Base-by-base conservation (phyloP, 2,329 filamentous ascomycete species). In the Blumeriella jaapii region DNA sequence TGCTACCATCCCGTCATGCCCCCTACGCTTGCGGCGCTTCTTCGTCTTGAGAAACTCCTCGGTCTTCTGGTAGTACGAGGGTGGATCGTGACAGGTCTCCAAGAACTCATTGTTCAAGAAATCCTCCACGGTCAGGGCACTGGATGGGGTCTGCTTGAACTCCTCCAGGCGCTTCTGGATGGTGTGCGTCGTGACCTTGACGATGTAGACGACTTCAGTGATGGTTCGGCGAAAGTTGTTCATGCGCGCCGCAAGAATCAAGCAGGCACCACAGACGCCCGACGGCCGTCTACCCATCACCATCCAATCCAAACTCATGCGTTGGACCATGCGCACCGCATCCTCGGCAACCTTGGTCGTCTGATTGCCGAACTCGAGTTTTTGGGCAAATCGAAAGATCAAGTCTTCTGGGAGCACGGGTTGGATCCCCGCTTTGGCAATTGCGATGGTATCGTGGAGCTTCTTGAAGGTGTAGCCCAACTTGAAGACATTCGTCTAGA, bases 301-400 rank as follows among this genome's bases (percentile, higher is more conserved):
- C 74, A 98, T 96, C 87, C 91, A 96, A 61, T 98, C 91, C 35
- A 84, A 71, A 46, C 84, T 87, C 91, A 98, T 96, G 42, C 91
- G 79, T 57, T 82, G 78, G 37, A 94, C 78, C 34, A 98, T 80
- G 36, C 82, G 77, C 37, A 87, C 78, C 5, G 91, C 91, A 52
- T 95, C 86, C 48, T 82, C 75, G 26, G 86, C 87, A 10, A 98
- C 86, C 48, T 82, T 81, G 55, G 82, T 78, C 11, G 82, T 87
- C 45, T 80, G 72, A 23, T 78, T 68, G 34, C 79, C 83, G 51
- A 98, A 98, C 55, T 98, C 89, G 33, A 98, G 78, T 56, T 89
- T 87, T 40, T 78, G 77, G 33, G 87, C 86, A 55, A 94, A 96
- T 41, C 89, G 80, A 59, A 82, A 81, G 50, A 98, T 93, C 45